Base-by-base conservation (phyloP, 2,329 filamentous ascomycete genomes). In the Trichoderma pleuroti region DNA sequence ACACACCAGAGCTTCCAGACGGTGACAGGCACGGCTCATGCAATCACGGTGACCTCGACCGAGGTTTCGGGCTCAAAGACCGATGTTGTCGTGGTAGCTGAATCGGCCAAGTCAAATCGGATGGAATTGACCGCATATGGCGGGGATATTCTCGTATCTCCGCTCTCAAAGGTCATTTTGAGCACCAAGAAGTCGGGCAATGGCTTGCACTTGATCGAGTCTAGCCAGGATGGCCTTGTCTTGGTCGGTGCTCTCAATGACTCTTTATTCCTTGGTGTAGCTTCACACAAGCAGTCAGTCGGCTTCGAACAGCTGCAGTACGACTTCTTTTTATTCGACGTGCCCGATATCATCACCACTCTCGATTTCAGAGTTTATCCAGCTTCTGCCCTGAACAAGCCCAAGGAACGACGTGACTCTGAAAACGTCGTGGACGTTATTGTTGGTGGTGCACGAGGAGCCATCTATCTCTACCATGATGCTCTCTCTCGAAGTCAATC, bases 381-480 rank as follows among this genome's bases (percentile, higher is more conserved):
- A 9, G 75, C 74, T 68, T 67, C 68, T 11, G 11, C 5, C 36
- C 72, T 64, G 36, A 72, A 46, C 10, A 71, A 72, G n/a, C 69
- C 72, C 70, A 78, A 75, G 70, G 76, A 76, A 46, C 71, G 72
- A 30, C 77, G 77, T 42, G 73, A 76, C 75, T 78, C 73, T 30
- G 65, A 80, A 70, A 75, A 73, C 49, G 80, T 87, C 11, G 79
- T 96, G n/a, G 91, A 97, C 76, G 80, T 99, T 30, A 91, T 90
- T 5, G 82, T 97, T 68, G 96, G 96, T 66, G 90, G 93, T 73
- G 87, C 88, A 6, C 87, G 90, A 64, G 96, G 96, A 74, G 87
- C 88, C 28, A 92, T 98, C 56, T 88, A 93, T 76, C 82, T 94
- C n/a, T 97, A 97, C 79, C 88, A 91, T 72, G 92, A 97, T 80